Base-by-base conservation (phyloP, 305 asterid genomes). In the Fraxinus angustifolia region DNA sequence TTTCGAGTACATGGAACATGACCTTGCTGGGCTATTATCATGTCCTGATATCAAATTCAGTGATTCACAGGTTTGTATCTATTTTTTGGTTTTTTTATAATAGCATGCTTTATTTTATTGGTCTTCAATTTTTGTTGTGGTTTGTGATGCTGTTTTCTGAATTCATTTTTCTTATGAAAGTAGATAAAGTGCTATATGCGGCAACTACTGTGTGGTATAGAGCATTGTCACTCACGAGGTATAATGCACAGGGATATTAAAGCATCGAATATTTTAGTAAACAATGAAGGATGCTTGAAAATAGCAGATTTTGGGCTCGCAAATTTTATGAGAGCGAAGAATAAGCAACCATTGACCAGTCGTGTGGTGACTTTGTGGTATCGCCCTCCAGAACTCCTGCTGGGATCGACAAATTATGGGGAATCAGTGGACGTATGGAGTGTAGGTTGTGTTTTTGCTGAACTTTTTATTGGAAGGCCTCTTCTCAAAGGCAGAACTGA, bases 321-420 rank as follows among this genome's bases (percentile, higher is more conserved):
- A 0, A 92, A 91, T 82, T 92, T 87, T 76, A 28, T 85, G 7
- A 84, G 81, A 53, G 90, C 92, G 0, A 85, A 76, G 86, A 84
- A 31, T 86, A 88, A 86, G 83, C 91, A 89, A 60, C 94, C 92
- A 0, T 80, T 95, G 84, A 95, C 99, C 28, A 95, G 94, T 45
- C 96, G 97, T 8, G 99, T 95, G 76, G 97, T 95, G 72, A 95
- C 99, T 21, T 81, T 95, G 17, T 95, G 99, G 99, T 95, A 95
- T 80, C 91, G 97, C 0, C 98, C 99, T 2, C 97, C 99, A 31
- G 99, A 95, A 70, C 97, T 95, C 58, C 87, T 95, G 33, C 70
- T 95, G 80, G 99, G 99, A n/a, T 90, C 98, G 7, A 93, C 97
- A 2, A 87, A 78, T 80, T 95, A 95, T 72, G 91, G 88, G 26